A percentile compares a stretch with the other conserved stretches of the same genome.
These are phyloP conservation scores for Ceratonia siliqua DNA, from an alignment of 306 rosid genomes.

Conservation along the genomic window DNA sequence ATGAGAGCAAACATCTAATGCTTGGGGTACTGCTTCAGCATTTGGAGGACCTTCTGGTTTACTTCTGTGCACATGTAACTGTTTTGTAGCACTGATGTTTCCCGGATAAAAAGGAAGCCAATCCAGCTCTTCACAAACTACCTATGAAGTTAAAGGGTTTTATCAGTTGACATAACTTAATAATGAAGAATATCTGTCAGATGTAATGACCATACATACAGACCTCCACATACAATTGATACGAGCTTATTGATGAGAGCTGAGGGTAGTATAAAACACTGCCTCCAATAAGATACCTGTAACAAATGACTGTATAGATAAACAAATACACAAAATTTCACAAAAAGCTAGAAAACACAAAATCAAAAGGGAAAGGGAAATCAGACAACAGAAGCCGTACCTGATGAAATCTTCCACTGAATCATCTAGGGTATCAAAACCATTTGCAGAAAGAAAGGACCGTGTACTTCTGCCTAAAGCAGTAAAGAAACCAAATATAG, in stretches of 20 bases:
- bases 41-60: slow-evolving; percentile 79
- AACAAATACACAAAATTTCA: slow-evolving; percentile 34
- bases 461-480: slow-evolving; percentile 91
- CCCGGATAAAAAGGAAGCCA: slow-evolving; percentile 97
- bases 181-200: slow-evolving; percentile 26
- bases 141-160: slow-evolving; percentile 53
- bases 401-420: slow-evolving; percentile 84
- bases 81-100: slow-evolving; percentile 52
- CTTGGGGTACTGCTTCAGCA: slow-evolving; percentile 73
- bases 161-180: slow-evolving; percentile 35
- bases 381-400: slow-evolving; percentile 46
- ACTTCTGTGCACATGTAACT: slow-evolving; percentile 60
- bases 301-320: slow-evolving; percentile 35
- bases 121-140: slow-evolving; percentile 98
- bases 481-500: slow-evolving; percentile 94
- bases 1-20: slow-evolving; percentile 80
- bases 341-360: slow-evolving; percentile 24
- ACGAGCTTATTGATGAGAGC: slow-evolving; percentile 95
- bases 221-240: slow-evolving; percentile 96
- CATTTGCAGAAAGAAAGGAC: slow-evolving; percentile 75
- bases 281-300: slow-evolving; percentile 93
- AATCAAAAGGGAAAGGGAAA: neutral
- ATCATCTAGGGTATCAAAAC: slow-evolving; percentile 66
- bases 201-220: slow-evolving; percentile 39
- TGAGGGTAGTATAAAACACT: slow-evolving; percentile 93